Evolutionary conservation across 2,329 filamentous ascomycete species (phyloP).

Genomic region (Seiridium unicorne): DNA sequence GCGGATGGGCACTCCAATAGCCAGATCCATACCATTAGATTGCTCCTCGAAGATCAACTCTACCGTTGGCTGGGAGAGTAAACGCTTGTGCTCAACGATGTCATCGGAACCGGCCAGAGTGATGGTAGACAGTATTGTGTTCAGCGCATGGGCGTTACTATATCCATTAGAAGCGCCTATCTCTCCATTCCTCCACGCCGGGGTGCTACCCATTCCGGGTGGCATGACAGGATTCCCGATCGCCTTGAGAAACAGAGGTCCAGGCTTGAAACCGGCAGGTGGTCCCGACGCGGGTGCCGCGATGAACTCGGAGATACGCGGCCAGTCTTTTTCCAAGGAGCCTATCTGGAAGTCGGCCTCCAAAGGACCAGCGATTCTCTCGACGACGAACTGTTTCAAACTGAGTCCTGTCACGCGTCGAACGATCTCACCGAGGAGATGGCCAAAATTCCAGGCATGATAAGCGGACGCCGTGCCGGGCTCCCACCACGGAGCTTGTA

Average conservation of each 20-base stretch:
- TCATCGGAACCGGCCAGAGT: conserved; percentile 43
- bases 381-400: conserved; percentile 34
- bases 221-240: conserved; percentile 21
- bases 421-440: conserved; percentile 40
- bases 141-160: conserved; percentile 40
- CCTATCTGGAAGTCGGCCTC: conserved; percentile 47
- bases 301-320: conserved; percentile 33
- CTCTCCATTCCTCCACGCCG: conserved; percentile 35
- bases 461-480: conserved; percentile 40
- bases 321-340: conserved; percentile 36
- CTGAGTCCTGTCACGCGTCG: conserved; percentile 36
- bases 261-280: conserved; percentile 14
- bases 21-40: conserved; percentile 36
- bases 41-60: conserved; percentile 45
- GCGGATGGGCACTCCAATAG: conserved; percentile 28
- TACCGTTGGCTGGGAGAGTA: conserved; percentile 39
- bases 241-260: conserved; percentile 28
- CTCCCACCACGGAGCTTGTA: conserved; percentile 39
- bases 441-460: conserved; percentile 36
- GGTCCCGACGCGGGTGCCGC: conserved; percentile 18
- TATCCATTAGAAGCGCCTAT: conserved; percentile 43
- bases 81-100: conserved; percentile 13
- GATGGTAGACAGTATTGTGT: conserved; percentile 45
- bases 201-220: conserved; percentile 19
- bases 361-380: conserved; percentile 35